phyloP scores from a whole-genome alignment of 257 asterid genomes.

The Solanum virginianum region DNA sequence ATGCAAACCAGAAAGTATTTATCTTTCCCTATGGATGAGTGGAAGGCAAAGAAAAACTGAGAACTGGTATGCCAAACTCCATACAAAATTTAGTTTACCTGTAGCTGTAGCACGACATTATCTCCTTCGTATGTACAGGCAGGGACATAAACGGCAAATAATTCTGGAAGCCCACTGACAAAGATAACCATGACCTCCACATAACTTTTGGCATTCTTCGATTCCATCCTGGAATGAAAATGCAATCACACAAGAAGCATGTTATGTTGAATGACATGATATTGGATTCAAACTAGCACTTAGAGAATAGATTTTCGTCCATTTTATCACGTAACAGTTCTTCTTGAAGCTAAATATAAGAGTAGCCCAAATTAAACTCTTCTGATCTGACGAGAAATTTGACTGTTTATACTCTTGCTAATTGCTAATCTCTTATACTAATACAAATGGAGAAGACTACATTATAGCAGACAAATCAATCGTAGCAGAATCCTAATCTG shows the following conservation, averaged over 20 bases:
- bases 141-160: slow-evolving; percentile 97
- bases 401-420: neutral
- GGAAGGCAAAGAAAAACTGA: neutral
- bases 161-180: slow-evolving; percentile 98
- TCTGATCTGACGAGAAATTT: neutral
- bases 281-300: neutral
- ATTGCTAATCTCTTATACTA: neutral
- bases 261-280: neutral
- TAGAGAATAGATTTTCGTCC: neutral
- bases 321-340: neutral
- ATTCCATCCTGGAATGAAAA: slow-evolving; percentile 64
- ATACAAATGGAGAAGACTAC: too few species aligned
- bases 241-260: neutral
- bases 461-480: neutral
- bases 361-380: neutral
- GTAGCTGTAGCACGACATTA: slow-evolving; percentile 72
- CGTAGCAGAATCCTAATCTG: neutral
- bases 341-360: neutral
- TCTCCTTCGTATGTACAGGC: slow-evolving; percentile 99
- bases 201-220: slow-evolving; percentile 91
- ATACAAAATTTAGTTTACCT: slow-evolving; percentile 24
- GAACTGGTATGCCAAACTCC: neutral
- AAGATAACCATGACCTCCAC: slow-evolving; percentile 99
- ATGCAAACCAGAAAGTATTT: neutral
- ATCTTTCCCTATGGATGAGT: neutral